Evolutionary conservation across 768 basidiomycete genomes (phyloP), one percentile per base, ranked within the genome.

Genomic region (Pleurotus eryngii): DNA sequence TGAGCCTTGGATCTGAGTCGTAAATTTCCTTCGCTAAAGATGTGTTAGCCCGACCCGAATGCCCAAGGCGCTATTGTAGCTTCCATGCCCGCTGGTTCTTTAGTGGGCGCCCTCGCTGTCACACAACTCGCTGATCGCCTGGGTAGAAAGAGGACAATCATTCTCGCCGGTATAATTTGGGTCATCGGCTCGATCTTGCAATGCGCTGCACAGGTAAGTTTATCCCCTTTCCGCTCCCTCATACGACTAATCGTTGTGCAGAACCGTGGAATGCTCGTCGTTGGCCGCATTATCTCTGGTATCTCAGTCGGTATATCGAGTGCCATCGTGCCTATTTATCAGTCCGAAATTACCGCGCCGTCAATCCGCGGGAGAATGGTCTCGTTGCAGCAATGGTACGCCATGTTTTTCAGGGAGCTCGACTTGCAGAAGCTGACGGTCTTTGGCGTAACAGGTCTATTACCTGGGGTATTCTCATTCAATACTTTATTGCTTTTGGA

Each of bases 31-130:
- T 4, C n/a, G 17, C 18, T 35, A 55, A 43, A 30, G 3, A 14
- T 24, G 1, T 22, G 7, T 35, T 53, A 80, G 77, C 87, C 86
- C 4, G 64, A 68, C 18, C 74, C 82, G 4, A 76, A 73, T 55
- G 80, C 76, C 5, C 87, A 89, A 72, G 88, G 88, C 30, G 88
- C 79, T 15, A 90, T 90, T 46, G 84, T 87, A n/a, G 88, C 89
- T 3, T 71, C 87, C 40, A 90, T 90, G 87, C 88, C 88, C 15
- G 87, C 86, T 2, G 88, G 85, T 42, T 89, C 87, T 18, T 76
- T 90, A 49, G 57, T 84, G 30, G 89, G 89, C 17, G 79, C 89
- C 3, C 78, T 89, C 26, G 68, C 79, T 15, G 87, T 88, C 17
- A 81, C 81, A 3, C 71, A 77, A 42, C 76, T 89, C 48, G 88